Evolutionary conservation across 805 yeast species (phyloP), one percentile per base, ranked within the genome.

Genomic region (Metschnikowia aberdeeniae): DNA sequence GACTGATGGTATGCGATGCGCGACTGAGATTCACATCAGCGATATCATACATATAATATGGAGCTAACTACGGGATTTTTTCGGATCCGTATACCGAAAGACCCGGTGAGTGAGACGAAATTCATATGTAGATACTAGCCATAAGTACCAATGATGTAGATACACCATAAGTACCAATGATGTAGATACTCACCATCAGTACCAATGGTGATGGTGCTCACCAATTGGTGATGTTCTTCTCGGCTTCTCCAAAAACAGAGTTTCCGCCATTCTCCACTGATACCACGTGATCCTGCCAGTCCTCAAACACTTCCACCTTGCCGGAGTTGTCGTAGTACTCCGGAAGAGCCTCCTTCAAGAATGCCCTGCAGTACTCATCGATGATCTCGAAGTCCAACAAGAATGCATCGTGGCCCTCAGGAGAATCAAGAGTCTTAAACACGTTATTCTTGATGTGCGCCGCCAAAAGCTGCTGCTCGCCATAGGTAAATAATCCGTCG

Each of bases 371-470:
- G 52, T 84, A 71, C 31, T 77, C 72, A 62, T 93, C 87, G 46
- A 93, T 89, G 42, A 81, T 80, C 40, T 80, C 84, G 63, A 93
- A 93, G 64, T 93, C 99, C 39, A 93, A 72, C 49, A 93, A 68
- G 60, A 93, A 93, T 2, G 98, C 99, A 69, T 93, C 99, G 60
- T 93, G 99, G 13, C 99, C 99, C 57, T 93, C 99, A 10, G 92
- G 93, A 1, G 97, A 89, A 51, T 86, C 80, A 35, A 93, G 82
- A 56, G 81, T 80, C 53, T 82, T 81, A 52, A 93, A 70, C 6
- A 55, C 62, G 1, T 95, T 75, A 55, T 85, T 75, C 6, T 89
- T 90, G 47, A 93, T 77, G 58, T 81, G 70, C 34, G 80, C 77
- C 1, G 95, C 95, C 39, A 93, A 74, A 42, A 82, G 78, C 58